phyloP scores from a whole-genome alignment of 352 stramenopile genomes.

The Phytophthora pluvialis region DNA sequence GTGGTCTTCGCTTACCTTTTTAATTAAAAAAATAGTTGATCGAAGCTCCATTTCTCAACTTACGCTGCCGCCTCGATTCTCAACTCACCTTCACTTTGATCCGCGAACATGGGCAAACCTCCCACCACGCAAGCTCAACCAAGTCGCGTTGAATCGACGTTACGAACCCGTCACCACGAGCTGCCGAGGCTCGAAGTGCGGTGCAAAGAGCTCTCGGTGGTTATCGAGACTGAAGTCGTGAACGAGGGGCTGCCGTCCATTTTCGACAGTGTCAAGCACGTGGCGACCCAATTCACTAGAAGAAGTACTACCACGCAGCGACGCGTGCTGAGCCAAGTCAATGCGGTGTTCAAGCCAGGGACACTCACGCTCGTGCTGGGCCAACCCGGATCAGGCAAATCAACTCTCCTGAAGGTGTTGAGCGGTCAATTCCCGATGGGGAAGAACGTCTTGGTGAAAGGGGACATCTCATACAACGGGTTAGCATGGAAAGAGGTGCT shows the following conservation, averaged over 20 bases:
- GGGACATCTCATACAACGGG: constrained; percentile 43
- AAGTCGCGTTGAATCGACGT: not conserved
- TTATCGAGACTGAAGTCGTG: constrained; percentile 19
- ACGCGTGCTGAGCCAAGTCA: constrained; percentile 31
- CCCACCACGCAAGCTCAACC: not conserved
- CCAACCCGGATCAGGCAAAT: constrained; percentile 30
- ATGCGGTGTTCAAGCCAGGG: constrained; percentile 37
- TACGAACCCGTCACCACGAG: not conserved
- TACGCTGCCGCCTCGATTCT: not conserved
- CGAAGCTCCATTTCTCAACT: constrained; percentile 3
- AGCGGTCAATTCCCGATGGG: constrained; percentile 38
- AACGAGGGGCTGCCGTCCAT: constrained; percentile 29
- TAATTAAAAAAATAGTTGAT: not conserved
- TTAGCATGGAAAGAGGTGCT: constrained; percentile 17
- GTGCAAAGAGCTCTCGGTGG: constrained; percentile 32
- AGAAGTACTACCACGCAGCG: not conserved
- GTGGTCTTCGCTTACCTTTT: not conserved
- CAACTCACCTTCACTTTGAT: not conserved
- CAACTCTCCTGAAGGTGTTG: constrained; percentile 44
- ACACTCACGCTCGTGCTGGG: constrained; percentile 28
- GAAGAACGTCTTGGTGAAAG: constrained; percentile 39
- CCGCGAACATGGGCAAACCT: not conserved
- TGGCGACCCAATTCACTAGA: constrained; percentile 15
- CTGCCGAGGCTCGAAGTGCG: constrained; percentile 39
- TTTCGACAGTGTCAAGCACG: constrained; percentile 29